These are phyloP conservation scores for Ceratonia siliqua DNA, from an alignment of 306 rosid species.

Conservation along the genomic window DNA sequence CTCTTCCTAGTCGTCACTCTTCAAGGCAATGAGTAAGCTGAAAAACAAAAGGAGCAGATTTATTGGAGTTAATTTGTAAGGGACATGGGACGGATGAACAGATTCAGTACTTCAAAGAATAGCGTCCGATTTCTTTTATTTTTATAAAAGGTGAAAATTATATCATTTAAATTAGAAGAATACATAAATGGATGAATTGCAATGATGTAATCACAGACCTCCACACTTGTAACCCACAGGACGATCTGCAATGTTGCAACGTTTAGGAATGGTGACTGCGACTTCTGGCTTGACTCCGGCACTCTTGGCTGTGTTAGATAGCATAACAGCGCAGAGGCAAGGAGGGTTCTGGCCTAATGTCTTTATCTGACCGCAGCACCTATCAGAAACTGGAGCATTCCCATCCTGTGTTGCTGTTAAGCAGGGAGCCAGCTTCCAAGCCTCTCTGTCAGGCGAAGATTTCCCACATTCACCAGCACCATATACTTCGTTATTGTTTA, in stretches of 20 bases:
- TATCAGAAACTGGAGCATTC: constrained; percentile 38
- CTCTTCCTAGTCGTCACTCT: no score
- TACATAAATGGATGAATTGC: no score
- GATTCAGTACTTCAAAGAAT: no score
- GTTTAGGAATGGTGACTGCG: constrained; percentile 59
- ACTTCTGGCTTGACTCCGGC: constrained; percentile 48
- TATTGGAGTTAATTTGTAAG: no score
- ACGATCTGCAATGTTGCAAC: constrained; percentile 48
- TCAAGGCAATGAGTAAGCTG: no score
- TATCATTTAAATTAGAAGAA: no score
- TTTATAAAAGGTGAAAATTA: no score
- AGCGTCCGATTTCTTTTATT: no score
- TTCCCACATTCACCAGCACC: constrained; percentile 53
- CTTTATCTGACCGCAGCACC: constrained; percentile 56
- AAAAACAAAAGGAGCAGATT: no score
- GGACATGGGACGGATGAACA: no score
- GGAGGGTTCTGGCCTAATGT: no score
- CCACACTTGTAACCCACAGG: constrained; percentile 58
- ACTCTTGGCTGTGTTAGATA: constrained; percentile 46
- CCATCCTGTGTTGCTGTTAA: constrained; percentile 46
- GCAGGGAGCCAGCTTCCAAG: constrained; percentile 52
- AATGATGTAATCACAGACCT: constrained; percentile 36
- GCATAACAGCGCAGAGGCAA: constrained; percentile 58
- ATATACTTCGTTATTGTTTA: constrained; percentile 7
- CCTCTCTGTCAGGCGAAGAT: constrained; percentile 50